A percentile compares a stretch with the other conserved stretches of the same genome.
Conservation (phyloP, 2,329 filamentous ascomycete genomes). For the Exophiala aquamarina region DNA sequence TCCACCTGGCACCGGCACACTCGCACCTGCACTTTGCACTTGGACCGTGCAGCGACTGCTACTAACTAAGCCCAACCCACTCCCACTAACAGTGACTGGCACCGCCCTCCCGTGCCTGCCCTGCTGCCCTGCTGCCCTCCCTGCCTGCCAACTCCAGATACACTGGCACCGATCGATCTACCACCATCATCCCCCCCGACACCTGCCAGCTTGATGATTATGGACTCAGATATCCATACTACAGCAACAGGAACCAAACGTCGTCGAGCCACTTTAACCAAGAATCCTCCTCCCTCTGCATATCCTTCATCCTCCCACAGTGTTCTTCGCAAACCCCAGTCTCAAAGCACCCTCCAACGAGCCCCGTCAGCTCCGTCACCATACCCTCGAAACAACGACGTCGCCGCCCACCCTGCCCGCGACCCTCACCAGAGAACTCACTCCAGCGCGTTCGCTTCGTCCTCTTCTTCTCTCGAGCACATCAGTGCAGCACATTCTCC, state of each 20-base stretch:
- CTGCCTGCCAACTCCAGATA: no score
- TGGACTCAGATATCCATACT: constrained; percentile 21
- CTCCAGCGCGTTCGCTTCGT: constrained; percentile 48
- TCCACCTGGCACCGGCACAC: no score
- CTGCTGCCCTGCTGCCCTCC: no score
- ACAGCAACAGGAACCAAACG: constrained; percentile 18
- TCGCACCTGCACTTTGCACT: no score
- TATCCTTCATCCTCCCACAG: constrained; percentile 34
- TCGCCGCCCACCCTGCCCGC: constrained; percentile 27
- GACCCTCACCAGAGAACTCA: constrained; percentile 42
- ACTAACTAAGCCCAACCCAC: no score
- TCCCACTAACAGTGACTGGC: no score
- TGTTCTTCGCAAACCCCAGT: constrained; percentile 42
- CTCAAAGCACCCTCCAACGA: constrained; percentile 44
- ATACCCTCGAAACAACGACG: constrained; percentile 39
- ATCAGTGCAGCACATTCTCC: constrained; percentile 42
- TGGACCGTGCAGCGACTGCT: no score
- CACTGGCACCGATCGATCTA: not conserved
- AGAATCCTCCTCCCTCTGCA: constrained; percentile 43
- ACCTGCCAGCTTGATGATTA: constrained; percentile 17
- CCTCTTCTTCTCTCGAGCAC: constrained; percentile 49
- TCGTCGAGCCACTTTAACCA: constrained; percentile 30
- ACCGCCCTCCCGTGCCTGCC: no score
- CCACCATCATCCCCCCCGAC: not conserved
- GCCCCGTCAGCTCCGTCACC: constrained; percentile 49